A percentile compares a stretch with the other conserved stretches of the same genome.
phyloP scores from a whole-genome alignment of 2,329 filamentous ascomycete genomes.

The Lizonia empirigonia region DNA sequence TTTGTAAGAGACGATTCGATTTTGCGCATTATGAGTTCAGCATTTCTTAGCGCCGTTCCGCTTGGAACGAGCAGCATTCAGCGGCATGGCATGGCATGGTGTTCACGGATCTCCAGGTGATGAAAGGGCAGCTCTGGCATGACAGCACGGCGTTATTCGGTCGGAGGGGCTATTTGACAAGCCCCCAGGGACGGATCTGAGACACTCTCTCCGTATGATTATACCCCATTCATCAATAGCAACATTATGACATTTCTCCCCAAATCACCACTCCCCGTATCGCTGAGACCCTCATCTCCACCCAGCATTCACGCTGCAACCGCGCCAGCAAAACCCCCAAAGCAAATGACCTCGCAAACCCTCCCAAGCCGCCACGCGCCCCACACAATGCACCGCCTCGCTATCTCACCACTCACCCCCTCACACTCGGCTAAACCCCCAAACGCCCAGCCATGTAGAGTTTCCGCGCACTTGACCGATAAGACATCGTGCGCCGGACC shows the following conservation, averaged over 20 bases:
- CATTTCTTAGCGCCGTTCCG: conserved; percentile 1
- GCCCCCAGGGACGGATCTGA: conserved; percentile 4
- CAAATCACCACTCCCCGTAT: no score
- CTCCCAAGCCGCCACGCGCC: conserved; percentile 11
- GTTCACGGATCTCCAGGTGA: conserved; percentile 14
- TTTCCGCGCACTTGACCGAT: no score
- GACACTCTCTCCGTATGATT: conserved; percentile 23
- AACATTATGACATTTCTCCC: no score
- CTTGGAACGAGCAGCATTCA: conserved; percentile 21
- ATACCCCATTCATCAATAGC: conserved; percentile 22
- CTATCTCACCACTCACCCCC: not conserved
- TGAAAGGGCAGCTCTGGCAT: conserved; percentile 20
- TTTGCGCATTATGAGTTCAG: conserved; percentile 2
- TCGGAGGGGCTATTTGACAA: not conserved
- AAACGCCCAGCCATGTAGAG: no score
- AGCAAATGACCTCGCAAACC: not conserved
- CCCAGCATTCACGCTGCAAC: not conserved
- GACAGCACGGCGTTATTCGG: conserved; percentile 29
- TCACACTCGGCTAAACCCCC: no score
- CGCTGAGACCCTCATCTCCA: no score
- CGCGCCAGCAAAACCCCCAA: not conserved
- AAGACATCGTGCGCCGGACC: no score
- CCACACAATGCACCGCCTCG: not conserved
- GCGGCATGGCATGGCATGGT: conserved; percentile 33
- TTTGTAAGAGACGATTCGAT: not conserved